These are phyloP conservation scores for Hypsizygus ulmarius DNA, from an alignment of 1,284 basidiomycete species.

Conservation along the genomic window DNA sequence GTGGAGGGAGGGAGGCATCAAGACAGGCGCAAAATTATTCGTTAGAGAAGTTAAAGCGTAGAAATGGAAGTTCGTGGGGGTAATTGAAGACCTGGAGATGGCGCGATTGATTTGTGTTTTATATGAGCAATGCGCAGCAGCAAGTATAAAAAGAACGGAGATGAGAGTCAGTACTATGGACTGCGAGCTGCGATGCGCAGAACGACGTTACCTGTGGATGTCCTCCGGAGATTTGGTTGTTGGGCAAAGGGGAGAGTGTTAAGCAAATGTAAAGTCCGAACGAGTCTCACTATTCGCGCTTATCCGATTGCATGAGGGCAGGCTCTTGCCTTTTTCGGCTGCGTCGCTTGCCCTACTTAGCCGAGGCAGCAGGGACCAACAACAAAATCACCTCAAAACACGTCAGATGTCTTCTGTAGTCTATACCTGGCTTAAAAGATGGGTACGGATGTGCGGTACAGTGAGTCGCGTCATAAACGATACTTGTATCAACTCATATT, in stretches of 20 bases:
- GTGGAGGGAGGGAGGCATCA: slow-evolving; percentile 5
- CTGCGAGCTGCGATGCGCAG: slow-evolving; percentile 19
- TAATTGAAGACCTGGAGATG: slow-evolving; percentile 16
- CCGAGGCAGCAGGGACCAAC: not conserved
- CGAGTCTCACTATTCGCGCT: slow-evolving; percentile 16
- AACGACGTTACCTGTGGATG: slow-evolving; percentile 15
- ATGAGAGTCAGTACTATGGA: slow-evolving; percentile 1
- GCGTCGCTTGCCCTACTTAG: not conserved
- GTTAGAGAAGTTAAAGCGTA: slow-evolving; percentile 22
- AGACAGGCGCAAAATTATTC: slow-evolving; percentile 19
- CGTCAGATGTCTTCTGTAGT: too few relatives aligned
- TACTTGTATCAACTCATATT: too few relatives aligned
- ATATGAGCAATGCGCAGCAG: slow-evolving; percentile 17
- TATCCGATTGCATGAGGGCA: slow-evolving; percentile 24
- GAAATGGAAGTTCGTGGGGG: slow-evolving; percentile 14
- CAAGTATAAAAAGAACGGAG: not conserved
- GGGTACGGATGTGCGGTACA: too few relatives aligned
- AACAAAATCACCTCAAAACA: too few relatives aligned
- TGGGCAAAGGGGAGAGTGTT: slow-evolving; percentile 20
- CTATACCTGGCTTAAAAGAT: too few relatives aligned
- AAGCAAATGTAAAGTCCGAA: slow-evolving; percentile 15
- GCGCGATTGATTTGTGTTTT: slow-evolving; percentile 15
- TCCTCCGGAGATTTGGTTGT: slow-evolving; percentile 16
- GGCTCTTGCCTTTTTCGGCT: slow-evolving; percentile 9
- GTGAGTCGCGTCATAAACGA: too few relatives aligned